phyloP scores from a whole-genome alignment of 176 grass and related monocot species.

The Eragrostis curvula region DNA sequence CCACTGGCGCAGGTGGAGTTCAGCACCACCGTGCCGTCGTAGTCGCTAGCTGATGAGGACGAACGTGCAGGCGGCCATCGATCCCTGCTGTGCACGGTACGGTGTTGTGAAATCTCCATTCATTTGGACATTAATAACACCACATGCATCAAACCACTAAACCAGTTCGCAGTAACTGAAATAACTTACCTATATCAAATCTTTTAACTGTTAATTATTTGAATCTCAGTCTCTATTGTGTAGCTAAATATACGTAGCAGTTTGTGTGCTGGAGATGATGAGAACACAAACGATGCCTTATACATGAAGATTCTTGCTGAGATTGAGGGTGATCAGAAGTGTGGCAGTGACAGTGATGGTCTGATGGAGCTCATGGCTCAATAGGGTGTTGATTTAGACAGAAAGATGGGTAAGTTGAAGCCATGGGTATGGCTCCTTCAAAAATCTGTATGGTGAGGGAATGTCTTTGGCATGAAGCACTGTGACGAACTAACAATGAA shows the following conservation, averaged over 20 bases:
- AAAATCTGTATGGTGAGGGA: too few species aligned
- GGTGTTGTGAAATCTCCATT: constrained; percentile 20
- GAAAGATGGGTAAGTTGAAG: too few species aligned
- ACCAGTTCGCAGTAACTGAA: neutral
- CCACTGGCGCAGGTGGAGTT: constrained; percentile 30
- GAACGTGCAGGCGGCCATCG: constrained; percentile 39
- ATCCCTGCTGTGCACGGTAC: constrained; percentile 49
- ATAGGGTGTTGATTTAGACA: neutral
- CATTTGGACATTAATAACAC: too few species aligned
- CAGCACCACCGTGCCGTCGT: constrained; percentile 45
- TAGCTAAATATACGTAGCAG: neutral
- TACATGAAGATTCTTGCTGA: neutral
- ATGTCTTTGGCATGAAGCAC: too few species aligned
- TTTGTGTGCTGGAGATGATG: neutral
- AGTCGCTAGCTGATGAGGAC: constrained; percentile 51
- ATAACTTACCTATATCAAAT: too few species aligned
- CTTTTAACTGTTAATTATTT: too few species aligned
- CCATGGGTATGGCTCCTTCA: too few species aligned
- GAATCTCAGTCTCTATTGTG: too few species aligned
- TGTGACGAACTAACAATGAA: too few species aligned
- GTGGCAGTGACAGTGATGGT: neutral
- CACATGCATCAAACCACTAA: neutral
- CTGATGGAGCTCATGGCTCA: constrained; percentile 24
- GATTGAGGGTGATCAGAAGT: neutral
- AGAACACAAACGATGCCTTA: too few species aligned